Evolutionary conservation across 495 filamentous ascomycete species (phyloP).

Genomic region (Thermothielavioides terrestris): DNA sequence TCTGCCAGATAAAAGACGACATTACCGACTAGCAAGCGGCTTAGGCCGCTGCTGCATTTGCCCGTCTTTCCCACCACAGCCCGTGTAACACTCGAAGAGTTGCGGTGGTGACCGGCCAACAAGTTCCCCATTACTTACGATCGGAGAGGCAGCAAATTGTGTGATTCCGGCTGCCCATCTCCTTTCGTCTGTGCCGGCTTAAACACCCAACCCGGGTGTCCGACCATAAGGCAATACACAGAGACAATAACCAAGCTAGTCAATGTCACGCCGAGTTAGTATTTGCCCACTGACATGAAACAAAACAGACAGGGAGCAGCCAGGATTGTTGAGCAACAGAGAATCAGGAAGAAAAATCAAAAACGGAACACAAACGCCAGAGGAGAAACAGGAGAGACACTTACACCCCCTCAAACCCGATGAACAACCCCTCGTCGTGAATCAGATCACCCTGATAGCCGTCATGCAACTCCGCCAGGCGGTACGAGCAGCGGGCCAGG

Average conservation of each 20-base stretch:
- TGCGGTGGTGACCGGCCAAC: no score
- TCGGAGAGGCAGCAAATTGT: no score
- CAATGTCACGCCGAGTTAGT: neutral
- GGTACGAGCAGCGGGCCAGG: slow-evolving; percentile 36
- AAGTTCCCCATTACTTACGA: no score
- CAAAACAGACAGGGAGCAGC: neutral
- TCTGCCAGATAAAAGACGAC: no score
- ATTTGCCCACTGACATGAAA: neutral
- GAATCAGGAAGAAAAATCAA: neutral
- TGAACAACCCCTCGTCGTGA: slow-evolving; percentile 36
- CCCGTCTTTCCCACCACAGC: no score
- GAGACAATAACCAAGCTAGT: neutral
- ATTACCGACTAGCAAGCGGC: no score
- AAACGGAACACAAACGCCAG: neutral
- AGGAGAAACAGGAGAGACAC: slow-evolving; percentile 2
- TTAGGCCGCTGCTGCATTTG: no score
- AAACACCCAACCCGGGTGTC: neutral
- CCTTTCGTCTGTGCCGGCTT: neutral
- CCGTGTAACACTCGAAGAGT: no score
- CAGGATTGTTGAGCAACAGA: no score
- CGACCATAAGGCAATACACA: slow-evolving; percentile 1
- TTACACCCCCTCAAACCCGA: slow-evolving; percentile 41
- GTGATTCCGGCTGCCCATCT: no score
- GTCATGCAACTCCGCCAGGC: slow-evolving; percentile 41
- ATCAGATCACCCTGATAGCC: slow-evolving; percentile 39